Conservation (phyloP, 495 filamentous ascomycete genomes). For the Xylaria acuta region DNA sequence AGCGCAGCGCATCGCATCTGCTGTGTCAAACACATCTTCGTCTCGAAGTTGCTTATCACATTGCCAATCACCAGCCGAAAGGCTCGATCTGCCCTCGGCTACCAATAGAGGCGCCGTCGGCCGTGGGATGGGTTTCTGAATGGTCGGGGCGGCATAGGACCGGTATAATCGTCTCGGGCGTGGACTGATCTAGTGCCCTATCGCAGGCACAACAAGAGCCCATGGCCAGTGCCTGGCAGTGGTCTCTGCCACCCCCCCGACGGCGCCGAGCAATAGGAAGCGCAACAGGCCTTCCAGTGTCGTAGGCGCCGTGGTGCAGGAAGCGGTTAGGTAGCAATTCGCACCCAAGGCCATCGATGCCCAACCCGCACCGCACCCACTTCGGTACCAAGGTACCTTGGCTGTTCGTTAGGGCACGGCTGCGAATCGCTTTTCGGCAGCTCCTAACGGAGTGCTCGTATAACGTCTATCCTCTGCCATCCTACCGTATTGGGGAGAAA, state of each 20-base stretch:
- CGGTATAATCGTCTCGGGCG: conserved; percentile 34
- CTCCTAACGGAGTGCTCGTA: conserved; percentile 22
- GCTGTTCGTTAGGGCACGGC: not conserved
- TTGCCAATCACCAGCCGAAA: conserved; percentile 28
- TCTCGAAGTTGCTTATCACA: conserved; percentile 33
- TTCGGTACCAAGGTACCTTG: conserved; percentile 28
- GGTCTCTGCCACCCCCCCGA: conserved; percentile 35
- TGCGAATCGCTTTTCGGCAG: conserved; percentile 26
- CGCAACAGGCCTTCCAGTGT: conserved; percentile 29
- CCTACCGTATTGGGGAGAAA: conserved; percentile 24
- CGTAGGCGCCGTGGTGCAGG: conserved; percentile 31
- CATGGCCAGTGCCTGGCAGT: conserved; percentile 34
- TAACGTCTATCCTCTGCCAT: not conserved
- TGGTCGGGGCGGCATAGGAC: conserved; percentile 33
- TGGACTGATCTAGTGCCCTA: conserved; percentile 40
- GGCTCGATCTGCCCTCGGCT: conserved; percentile 32
- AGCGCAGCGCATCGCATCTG: not conserved
- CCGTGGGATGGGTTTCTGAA: conserved; percentile 29
- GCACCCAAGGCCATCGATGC: conserved; percentile 39
- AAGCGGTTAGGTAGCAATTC: conserved; percentile 40
- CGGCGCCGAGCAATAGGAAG: conserved; percentile 40
- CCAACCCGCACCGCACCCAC: conserved; percentile 37
- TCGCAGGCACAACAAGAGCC: conserved; percentile 33
- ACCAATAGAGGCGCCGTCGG: conserved; percentile 25
- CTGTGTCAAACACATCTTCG: conserved; percentile 30